Base-by-base conservation (phyloP, 169 alveolate genomes). In the Cryptosporidium sp. region DNA sequence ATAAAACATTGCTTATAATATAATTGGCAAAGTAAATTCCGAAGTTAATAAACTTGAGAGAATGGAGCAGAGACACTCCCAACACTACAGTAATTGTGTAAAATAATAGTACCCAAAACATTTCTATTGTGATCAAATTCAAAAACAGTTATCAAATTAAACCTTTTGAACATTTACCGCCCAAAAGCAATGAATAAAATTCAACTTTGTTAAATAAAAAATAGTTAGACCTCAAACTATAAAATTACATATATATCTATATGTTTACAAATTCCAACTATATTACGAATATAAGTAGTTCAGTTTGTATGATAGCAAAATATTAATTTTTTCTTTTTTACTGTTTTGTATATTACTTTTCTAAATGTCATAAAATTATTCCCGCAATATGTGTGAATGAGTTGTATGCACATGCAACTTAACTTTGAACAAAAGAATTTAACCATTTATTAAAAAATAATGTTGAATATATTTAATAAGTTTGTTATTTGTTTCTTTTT, bases 1-100 rank as follows among this genome's bases (percentile, higher is more conserved):
- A 21, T 16, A 37, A 14, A 29, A 80, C 14, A 41, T n/a, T 26
- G 35, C 7, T 33, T 8, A 23, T 58, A 0, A 62, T 31, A 41
- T n/a, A 80, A 26, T 41, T 61, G 4, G 62, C 26, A 10, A 39
- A 43, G 51, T 41, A 29, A 21, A 80, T 10, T 8, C 80, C 48
- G 45, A 80, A 4, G 4, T 65, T 18, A 29, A 62, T 16, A 37
- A 80, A 6, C 45, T 52, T 41, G 26, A 65, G 70, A 9, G 89
- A 80, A 29, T 80, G 68, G 21, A 80, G 59, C 1, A 80, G 69
- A 16, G 89, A 80, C 8, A 35, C 67, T 23, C 89, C 75, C 16
- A 80, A 29, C 6, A 80, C 65, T 18, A 23, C 9, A 43, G 26
- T n/a, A 23, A 35, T 41, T 16, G 62, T 26, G 41, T 80, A 80